Base-by-base conservation (phyloP, 345 rosid genomes). In the Brassica rapa region DNA sequence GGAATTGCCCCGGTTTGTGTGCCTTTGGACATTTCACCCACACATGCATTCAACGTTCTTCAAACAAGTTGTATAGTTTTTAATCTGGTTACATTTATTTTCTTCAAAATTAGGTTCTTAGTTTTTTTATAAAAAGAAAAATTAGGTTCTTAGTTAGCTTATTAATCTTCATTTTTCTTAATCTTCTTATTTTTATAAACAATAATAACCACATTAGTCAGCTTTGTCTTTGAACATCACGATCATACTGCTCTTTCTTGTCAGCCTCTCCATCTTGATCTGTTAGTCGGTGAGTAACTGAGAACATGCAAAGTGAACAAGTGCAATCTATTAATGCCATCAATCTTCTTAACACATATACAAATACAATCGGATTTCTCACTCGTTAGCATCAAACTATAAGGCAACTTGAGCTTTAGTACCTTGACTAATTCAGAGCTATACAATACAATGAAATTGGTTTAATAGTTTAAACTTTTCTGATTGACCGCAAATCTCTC, bases 231-330 rank as follows among this genome's bases (percentile, higher is more conserved):
- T 72, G 0, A 91, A 16, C 3, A 80, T 81, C 62, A 89, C 77
- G 4, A 64, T 15, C 35, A 78, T 86, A 37, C 86, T 86, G 71
- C 86, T 91, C 76, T 74, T 88, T 76, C 27, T 68, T 4, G 86
- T 74, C 8, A 72, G 76, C 73, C 91, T 85, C 82, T 87, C 88
- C 0, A 90, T 83, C 66, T 72, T 81, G 55, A 90, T 23, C 5
- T 57, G 30, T 57, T 57, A 11, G 29, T 57, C 29, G 30, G 62
- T 57, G 61, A 56, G 27, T 19, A 57, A 4, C 62, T 57, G n/a
- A 57, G 62, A 57, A 21, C 29, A 57, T 57, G 30, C 62, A 56
- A 32, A 39, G 16, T 62, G 19, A 29, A n/a, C 68, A n/a, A 30
- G 67, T 30, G 21, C 12, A 15, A 15, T 32, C 6, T 4, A 64